Base-by-base conservation (phyloP, 805 yeast genomes). In the Dipodascus albidus region DNA sequence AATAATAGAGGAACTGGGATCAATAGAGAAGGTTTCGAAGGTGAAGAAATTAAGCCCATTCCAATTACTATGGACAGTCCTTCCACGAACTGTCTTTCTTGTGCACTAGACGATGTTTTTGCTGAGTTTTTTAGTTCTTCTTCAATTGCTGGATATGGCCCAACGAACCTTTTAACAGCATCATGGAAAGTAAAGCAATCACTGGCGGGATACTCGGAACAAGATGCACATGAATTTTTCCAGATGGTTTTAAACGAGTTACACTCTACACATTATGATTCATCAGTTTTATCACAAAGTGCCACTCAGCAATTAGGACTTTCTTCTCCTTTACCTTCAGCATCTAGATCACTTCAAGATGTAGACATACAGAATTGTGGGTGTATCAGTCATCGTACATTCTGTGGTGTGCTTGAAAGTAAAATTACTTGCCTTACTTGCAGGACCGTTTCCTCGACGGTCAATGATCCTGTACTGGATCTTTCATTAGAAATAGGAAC, bases 191-290 rank as follows among this genome's bases (percentile, higher is more conserved):
- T 55, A 44, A 86, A 87, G 60, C 79, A 85, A 59, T 78, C 88
- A 33, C 76, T 93, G 55, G 96, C 97, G 0, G 99, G 99, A 1
- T 90, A 90, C 60, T 85, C 93, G 35, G 97, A 93, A 68, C 99
- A 93, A 68, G 99, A 93, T 66, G 98, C 99, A 0, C 99, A 93
- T 69, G 99, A 93, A 68, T 93, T 91, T 68, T 84, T 95, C 84
- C 97, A 93, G 65, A 90, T 91, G 65, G 64, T 91, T 24, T 74
- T 91, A 41, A 86, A 91, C 67, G 95, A 89, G 67, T 68, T 93
- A 54, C 99, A 93, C 67, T 38, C 31, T 23, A 22, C 49, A 6
- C 24, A 47, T n/a, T 38, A 17, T 53, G 60, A 17, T 63, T 59
- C 48, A 50, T 61, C 8, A 50, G 44, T 38, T 4, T 59, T 2